Evolutionary conservation across 805 yeast species (phyloP).

Genomic region (Saccharomycodes ludwigii): DNA sequence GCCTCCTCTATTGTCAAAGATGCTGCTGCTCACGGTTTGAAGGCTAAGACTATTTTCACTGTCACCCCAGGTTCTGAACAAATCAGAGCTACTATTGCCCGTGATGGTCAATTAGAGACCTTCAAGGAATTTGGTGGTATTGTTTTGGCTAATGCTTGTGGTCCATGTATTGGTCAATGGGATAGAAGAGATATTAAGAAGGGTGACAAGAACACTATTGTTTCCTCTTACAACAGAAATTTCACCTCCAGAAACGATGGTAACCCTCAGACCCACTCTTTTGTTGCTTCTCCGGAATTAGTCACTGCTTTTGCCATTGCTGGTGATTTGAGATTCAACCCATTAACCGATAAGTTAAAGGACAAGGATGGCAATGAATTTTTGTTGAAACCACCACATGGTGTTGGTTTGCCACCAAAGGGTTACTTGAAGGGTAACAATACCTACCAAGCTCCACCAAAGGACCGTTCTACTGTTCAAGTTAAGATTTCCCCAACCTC

Average conservation of each 20-base stretch:
- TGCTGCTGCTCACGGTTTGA: slow-evolving; percentile 83
- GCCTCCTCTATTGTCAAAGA: slow-evolving; percentile 86
- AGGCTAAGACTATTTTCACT: slow-evolving; percentile 82
- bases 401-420: slow-evolving; percentile 77
- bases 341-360: slow-evolving; percentile 78
- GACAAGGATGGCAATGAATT: slow-evolving; percentile 86
- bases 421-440: slow-evolving; percentile 92
- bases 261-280: slow-evolving; percentile 94
- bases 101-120: slow-evolving; percentile 85
- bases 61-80: slow-evolving; percentile 98
- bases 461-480: slow-evolving; percentile 59
- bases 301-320: slow-evolving; percentile 92
- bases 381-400: slow-evolving; percentile 75
- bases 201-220: slow-evolving; percentile 93
- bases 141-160: slow-evolving; percentile 96
- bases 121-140: slow-evolving; percentile 88
- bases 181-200: slow-evolving; percentile 86
- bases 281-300: slow-evolving; percentile 94
- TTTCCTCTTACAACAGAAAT: slow-evolving; percentile 95
- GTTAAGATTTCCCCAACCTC: slow-evolving; percentile 80
- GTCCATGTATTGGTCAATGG: slow-evolving; percentile 99
- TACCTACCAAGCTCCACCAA: slow-evolving; percentile 96
- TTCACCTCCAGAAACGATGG: slow-evolving; percentile 97
- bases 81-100: slow-evolving; percentile 93
- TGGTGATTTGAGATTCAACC: slow-evolving; percentile 95